Evolutionary conservation across 768 basidiomycete genomes (phyloP).

Genomic region (Hygrophoropsis aurantiaca): DNA sequence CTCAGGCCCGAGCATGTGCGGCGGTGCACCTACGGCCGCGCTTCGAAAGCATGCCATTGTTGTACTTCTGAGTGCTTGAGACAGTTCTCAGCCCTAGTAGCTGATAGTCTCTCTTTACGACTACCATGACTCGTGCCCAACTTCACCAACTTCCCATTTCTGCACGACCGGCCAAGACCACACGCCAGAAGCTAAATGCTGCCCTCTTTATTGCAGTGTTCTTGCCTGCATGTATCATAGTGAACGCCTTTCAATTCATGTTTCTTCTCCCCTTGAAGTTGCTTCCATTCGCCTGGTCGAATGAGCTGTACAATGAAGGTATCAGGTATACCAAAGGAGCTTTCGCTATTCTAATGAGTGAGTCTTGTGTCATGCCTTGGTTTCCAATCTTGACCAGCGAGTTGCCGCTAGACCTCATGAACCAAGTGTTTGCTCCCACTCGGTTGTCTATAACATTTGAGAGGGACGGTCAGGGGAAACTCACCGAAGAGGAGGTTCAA

Average conservation of each 20-base stretch:
- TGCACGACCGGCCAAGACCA: slow-evolving; percentile 52
- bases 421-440: slow-evolving; percentile 81
- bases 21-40: neutral
- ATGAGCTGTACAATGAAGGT: slow-evolving; percentile 61
- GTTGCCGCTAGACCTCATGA: slow-evolving; percentile 61
- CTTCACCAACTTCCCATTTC: slow-evolving; percentile 51
- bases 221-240: slow-evolving; percentile 61
- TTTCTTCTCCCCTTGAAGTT: slow-evolving; percentile 66
- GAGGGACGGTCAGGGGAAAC: slow-evolving; percentile 60
- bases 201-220: slow-evolving; percentile 58
- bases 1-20: too few relatives aligned
- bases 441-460: slow-evolving; percentile 73
- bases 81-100: slow-evolving; percentile 3
- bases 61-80: neutral
- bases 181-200: slow-evolving; percentile 49
- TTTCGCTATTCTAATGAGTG: slow-evolving; percentile 75
- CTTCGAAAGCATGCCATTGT: slow-evolving; percentile 1
- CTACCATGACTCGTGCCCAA: slow-evolving; percentile 20
- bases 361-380: slow-evolving; percentile 25
- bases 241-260: slow-evolving; percentile 72
- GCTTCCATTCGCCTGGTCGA: slow-evolving; percentile 58
- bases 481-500: slow-evolving; percentile 60
- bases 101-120: neutral
- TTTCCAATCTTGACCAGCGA: neutral
- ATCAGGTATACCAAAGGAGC: slow-evolving; percentile 82